Conservation (phyloP, 306 rosid genomes). For the Quercus dentata region DNA sequence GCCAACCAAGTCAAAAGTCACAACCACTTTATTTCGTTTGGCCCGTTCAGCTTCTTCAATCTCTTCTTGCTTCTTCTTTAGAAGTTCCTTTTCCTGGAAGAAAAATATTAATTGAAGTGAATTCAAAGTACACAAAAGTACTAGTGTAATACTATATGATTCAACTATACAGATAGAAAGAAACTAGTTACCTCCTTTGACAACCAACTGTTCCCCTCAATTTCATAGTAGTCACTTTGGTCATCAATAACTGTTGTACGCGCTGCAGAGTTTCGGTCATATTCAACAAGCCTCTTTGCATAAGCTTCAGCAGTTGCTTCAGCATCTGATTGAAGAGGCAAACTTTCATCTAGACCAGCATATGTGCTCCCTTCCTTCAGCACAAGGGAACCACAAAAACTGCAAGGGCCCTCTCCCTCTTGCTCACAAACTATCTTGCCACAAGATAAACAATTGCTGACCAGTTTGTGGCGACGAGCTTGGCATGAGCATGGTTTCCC, state of each 20-base stretch:
- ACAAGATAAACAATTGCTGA: constrained; percentile 90
- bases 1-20: constrained; percentile 93
- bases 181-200: constrained; percentile 64
- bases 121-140: neutral
- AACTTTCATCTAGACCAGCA: constrained; percentile 82
- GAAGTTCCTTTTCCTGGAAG: constrained; percentile 76
- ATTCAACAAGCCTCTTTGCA: constrained; percentile 90
- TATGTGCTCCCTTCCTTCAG: constrained; percentile 81
- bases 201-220: constrained; percentile 94
- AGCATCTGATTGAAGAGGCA: constrained; percentile 57
- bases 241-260: constrained; percentile 94
- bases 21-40: constrained; percentile 76
- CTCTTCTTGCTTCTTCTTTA: constrained; percentile 80
- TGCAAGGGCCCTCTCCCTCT: constrained; percentile 99
- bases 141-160: neutral
- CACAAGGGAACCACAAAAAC: constrained; percentile 85
- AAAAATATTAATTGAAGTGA: constrained; percentile 6
- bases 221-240: constrained; percentile 95
- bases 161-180: constrained; percentile 2
- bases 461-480: constrained; percentile 71
- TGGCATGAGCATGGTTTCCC: constrained; percentile 90
- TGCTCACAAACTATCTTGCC: constrained; percentile 96
- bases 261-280: constrained; percentile 89
- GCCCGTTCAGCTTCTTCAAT: constrained; percentile 88
- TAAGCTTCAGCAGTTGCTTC: constrained; percentile 90